A percentile compares a stretch with the other conserved stretches of the same genome.
Evolutionary conservation across 1,284 basidiomycete genomes (phyloP).

Genomic region (Apiotrichum gracile): DNA sequence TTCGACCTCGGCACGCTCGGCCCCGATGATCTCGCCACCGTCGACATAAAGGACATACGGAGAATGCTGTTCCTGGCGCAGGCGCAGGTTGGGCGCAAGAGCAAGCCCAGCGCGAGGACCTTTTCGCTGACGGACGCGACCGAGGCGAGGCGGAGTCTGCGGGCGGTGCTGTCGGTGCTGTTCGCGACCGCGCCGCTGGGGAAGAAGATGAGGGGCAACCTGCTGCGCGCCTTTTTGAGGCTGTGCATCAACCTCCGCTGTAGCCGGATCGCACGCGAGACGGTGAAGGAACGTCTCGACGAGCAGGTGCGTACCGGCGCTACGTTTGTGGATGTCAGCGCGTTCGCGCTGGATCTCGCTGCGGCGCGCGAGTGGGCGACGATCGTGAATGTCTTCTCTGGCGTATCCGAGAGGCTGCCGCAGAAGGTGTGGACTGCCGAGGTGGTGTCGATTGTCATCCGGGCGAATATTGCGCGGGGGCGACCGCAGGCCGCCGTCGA

Average conservation of each 20-base stretch:
- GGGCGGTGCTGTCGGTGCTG: conserved; percentile 7
- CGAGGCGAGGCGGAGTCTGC: neutral
- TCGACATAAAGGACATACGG: conserved; percentile 10
- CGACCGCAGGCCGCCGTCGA: conserved; percentile 21
- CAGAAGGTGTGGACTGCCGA: conserved; percentile 13
- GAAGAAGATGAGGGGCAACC: neutral
- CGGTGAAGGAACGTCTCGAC: conserved; percentile 16
- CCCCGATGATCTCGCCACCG: neutral
- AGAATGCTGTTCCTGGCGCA: conserved; percentile 4
- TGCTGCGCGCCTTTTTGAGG: conserved; percentile 11
- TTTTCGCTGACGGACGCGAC: neutral
- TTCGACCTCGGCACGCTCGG: conserved; percentile 1
- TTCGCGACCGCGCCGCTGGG: conserved; percentile 6
- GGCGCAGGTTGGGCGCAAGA: neutral
- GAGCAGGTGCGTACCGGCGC: neutral
- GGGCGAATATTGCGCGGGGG: conserved; percentile 23
- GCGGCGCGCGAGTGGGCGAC: conserved; percentile 15
- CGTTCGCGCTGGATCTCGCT: conserved; percentile 18
- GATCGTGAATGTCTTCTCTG: conserved; percentile 17
- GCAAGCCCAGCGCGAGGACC: neutral
- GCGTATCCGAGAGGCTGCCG: conserved; percentile 7
- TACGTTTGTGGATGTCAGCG: conserved; percentile 11
- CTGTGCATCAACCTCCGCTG: conserved; percentile 9
- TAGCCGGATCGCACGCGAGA: conserved; percentile 4
- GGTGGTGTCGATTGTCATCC: conserved; percentile 20